A percentile compares a stretch with the other conserved stretches of the same genome.
These are phyloP conservation scores for Colletotrichum limetticola DNA, from an alignment of 2,329 filamentous ascomycete species.

Conservation along the genomic window DNA sequence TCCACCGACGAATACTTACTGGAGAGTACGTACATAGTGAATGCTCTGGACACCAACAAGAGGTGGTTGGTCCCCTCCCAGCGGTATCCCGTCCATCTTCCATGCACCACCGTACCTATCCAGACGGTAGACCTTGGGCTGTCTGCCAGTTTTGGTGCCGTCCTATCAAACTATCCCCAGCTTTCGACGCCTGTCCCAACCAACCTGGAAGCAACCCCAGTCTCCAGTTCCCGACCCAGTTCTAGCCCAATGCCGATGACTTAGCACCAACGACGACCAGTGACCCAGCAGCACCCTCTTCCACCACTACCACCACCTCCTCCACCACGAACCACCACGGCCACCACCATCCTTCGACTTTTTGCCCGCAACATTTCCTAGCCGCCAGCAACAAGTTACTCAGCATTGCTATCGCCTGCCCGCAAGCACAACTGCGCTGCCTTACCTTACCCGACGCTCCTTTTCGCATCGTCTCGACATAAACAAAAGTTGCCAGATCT, in stretches of 20 bases:
- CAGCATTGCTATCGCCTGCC: conserved; percentile 23
- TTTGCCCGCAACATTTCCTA: conserved; percentile 25
- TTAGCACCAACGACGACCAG: conserved; percentile 11
- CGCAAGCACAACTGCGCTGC: conserved; percentile 3
- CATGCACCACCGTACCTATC: neutral
- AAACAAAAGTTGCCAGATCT: neutral
- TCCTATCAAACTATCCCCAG: conserved; percentile 3
- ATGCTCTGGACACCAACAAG: neutral
- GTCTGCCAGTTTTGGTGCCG: neutral
- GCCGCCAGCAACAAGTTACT: conserved; percentile 12
- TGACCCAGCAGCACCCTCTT: neutral
- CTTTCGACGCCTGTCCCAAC: conserved; percentile 18
- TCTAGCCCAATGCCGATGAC: conserved; percentile 33
- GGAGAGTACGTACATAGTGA: too few relatives aligned
- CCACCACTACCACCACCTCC: conserved; percentile 7
- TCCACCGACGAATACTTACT: neutral
- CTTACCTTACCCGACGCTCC: conserved; percentile 14
- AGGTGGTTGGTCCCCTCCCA: conserved; percentile 6
- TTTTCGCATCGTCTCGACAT: conserved; percentile 19
- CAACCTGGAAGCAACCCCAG: conserved; percentile 7
- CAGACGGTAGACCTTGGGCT: neutral
- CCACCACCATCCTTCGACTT: conserved; percentile 9
- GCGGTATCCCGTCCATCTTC: neutral
- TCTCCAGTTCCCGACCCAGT: neutral
- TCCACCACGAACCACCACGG: conserved; percentile 8